Percentiles rank a stretch among this genome's conserved stretches.
Evolutionary conservation across 192 early-diverging fungal species (phyloP).

Genomic region (Thoreauomyces humboldtii): DNA sequence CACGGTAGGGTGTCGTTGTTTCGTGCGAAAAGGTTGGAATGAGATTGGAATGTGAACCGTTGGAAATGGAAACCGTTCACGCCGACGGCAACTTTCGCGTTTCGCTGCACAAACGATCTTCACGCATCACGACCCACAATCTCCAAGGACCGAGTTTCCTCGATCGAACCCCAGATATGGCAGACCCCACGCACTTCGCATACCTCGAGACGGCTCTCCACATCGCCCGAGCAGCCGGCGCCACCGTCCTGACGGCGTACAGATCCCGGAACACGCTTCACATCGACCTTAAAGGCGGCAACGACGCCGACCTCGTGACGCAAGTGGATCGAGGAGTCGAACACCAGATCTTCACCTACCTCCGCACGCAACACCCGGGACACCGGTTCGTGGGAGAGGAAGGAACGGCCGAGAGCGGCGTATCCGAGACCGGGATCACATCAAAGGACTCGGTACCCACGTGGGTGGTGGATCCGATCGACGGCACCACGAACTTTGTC

Average conservation of each 20-base stretch:
- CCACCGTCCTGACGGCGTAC: slow-evolving; percentile 57
- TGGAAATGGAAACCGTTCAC: too few species aligned
- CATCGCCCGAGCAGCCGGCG: slow-evolving; percentile 57
- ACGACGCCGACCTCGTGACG: slow-evolving; percentile 80
- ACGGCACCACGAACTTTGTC: slow-evolving; percentile 49
- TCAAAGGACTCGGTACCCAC: slow-evolving; percentile 61
- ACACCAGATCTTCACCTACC: slow-evolving; percentile 57
- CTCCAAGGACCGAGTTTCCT: too few species aligned
- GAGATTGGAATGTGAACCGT: too few species aligned
- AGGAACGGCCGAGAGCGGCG: slow-evolving; percentile 58
- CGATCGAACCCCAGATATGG: too few species aligned
- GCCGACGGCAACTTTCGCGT: too few species aligned
- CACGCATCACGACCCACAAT: too few species aligned
- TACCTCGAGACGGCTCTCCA: slow-evolving; percentile 13
- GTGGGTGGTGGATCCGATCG: slow-evolving; percentile 90
- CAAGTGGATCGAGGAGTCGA: slow-evolving; percentile 84
- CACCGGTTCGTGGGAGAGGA: slow-evolving; percentile 92
- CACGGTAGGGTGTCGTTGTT: too few species aligned
- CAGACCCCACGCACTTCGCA: background rate
- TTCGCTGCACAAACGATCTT: too few species aligned
- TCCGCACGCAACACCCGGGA: slow-evolving; percentile 58
- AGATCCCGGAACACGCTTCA: slow-evolving; percentile 35
- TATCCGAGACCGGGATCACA: slow-evolving; percentile 10
- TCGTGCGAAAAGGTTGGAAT: too few species aligned
- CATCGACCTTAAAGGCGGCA: slow-evolving; percentile 46